Evolutionary conservation across 257 asterid genomes (phyloP).

Genomic region (Solanum megistacrolobum): DNA sequence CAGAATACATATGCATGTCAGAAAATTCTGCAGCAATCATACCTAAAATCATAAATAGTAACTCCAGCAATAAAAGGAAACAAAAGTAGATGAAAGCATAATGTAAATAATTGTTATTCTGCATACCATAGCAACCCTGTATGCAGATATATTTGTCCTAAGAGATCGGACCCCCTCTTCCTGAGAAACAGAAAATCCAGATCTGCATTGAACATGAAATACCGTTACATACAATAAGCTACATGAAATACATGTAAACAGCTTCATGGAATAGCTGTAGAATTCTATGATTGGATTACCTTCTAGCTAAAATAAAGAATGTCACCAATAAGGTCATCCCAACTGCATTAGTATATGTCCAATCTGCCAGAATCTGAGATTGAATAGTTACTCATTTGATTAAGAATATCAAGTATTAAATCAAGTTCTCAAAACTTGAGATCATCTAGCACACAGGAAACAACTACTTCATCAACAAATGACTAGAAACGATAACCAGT

Average conservation of each 20-base stretch:
- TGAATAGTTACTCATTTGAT: conserved; percentile 1
- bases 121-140: conserved; percentile 77
- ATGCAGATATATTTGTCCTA: conserved; percentile 54
- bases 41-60: conserved; percentile 7
- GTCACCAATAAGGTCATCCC: conserved; percentile 33
- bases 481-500: neutral
- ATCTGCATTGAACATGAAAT: conserved; percentile 52
- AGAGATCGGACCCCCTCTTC: conserved; percentile 35
- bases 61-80: conserved; percentile 1
- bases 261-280: conserved; percentile 1
- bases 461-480: neutral
- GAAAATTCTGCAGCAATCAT: conserved; percentile 60
- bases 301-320: conserved; percentile 21
- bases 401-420: neutral
- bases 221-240: conserved; percentile 12
- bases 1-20: conserved; percentile 68
- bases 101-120: neutral
- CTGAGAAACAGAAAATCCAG: conserved; percentile 39
- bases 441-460: neutral
- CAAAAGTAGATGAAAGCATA: neutral
- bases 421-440: neutral
- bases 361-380: conserved; percentile 70
- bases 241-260: neutral
- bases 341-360: conserved; percentile 45
- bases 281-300: conserved; percentile 31